Conservation (phyloP, 1,284 basidiomycete genomes). For the Marasmius sp. region DNA sequence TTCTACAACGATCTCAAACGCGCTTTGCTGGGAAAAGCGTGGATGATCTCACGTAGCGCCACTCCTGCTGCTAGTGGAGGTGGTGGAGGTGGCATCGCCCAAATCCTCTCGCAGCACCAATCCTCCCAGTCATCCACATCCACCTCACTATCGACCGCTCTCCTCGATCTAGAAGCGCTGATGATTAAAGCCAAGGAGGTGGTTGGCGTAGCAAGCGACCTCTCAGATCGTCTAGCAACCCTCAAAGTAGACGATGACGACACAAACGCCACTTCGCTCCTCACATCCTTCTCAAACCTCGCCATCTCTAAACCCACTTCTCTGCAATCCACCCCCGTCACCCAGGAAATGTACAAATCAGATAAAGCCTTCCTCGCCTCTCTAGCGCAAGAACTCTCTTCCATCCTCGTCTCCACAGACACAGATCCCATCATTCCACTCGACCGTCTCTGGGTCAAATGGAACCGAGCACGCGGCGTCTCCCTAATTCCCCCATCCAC, state of each 20-base stretch:
- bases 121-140: slow-evolving; percentile 53
- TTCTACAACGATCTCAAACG: slow-evolving; percentile 84
- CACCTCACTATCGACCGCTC: slow-evolving; percentile 74
- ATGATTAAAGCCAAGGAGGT: slow-evolving; percentile 94
- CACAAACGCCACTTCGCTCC: slow-evolving; percentile 14
- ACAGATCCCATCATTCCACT: slow-evolving; percentile 71
- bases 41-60: slow-evolving; percentile 60
- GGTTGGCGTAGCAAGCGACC: slow-evolving; percentile 85
- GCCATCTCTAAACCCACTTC: slow-evolving; percentile 81
- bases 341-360: slow-evolving; percentile 81
- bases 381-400: slow-evolving; percentile 82
- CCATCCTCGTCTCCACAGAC: slow-evolving; percentile 57
- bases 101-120: slow-evolving; percentile 76
- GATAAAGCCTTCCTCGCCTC: slow-evolving; percentile 81
- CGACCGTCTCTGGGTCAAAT: slow-evolving; percentile 96
- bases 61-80: not conserved
- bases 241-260: slow-evolving; percentile 38
- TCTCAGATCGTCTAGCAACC: slow-evolving; percentile 81
- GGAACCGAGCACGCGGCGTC: slow-evolving; percentile 97
- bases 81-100: slow-evolving; percentile 48
- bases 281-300: slow-evolving; percentile 33
- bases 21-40: slow-evolving; percentile 75
- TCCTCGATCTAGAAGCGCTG: slow-evolving; percentile 88
- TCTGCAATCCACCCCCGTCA: slow-evolving; percentile 77
- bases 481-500: too few relatives aligned